Evolutionary conservation across 192 early-diverging fungal species (phyloP).

Genomic region (Linnemannia zychae): DNA sequence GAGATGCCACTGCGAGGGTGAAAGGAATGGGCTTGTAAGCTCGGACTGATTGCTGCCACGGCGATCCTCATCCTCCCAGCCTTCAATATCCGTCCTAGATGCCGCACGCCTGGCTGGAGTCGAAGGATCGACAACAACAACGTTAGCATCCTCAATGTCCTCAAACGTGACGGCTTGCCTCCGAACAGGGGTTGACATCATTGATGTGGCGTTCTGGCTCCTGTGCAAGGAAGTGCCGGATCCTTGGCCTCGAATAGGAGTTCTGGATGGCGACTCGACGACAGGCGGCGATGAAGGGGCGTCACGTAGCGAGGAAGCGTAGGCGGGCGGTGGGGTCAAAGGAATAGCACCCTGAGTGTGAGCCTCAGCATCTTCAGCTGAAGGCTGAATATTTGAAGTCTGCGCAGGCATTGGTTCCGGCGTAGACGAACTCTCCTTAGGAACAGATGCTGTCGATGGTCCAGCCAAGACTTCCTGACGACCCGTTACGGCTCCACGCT

Average conservation of each 20-base stretch:
- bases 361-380: background rate
- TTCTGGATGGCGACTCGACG: background rate
- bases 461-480: background rate
- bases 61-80: constrained; percentile 46
- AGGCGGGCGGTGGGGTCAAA: background rate
- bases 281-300: background rate
- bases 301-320: no score
- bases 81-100: constrained; percentile 31
- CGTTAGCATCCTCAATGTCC: constrained; percentile 28
- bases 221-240: background rate
- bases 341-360: background rate
- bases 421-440: background rate
- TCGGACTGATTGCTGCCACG: constrained; percentile 10
- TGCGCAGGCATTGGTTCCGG: background rate
- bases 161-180: constrained; percentile 21
- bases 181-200: constrained; percentile 1
- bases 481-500: no score
- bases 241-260: background rate
- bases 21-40: constrained; percentile 25
- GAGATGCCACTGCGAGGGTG: constrained; percentile 32
- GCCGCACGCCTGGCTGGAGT: constrained; percentile 26
- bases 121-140: constrained; percentile 27
- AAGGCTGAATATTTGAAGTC: background rate
- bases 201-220: background rate
- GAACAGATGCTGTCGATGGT: background rate